Evolutionary conservation across 352 stramenopile genomes (phyloP).

Genomic region (Halophytophthora batemanensis): DNA sequence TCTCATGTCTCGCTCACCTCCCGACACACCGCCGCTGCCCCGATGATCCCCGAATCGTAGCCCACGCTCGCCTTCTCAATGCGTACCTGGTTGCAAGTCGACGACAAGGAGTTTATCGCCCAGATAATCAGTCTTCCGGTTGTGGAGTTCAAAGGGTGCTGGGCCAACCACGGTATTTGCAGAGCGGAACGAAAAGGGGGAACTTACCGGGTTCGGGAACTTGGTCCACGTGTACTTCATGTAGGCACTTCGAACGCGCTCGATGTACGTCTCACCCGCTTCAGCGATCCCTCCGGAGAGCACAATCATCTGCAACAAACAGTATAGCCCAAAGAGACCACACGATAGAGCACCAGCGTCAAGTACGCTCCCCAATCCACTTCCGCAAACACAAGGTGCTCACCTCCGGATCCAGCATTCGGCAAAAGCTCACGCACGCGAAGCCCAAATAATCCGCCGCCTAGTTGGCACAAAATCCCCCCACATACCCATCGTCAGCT

Average conservation of each 20-base stretch:
- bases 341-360: neutral
- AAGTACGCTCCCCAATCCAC: neutral
- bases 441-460: constrained; percentile 81
- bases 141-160: too few species aligned
- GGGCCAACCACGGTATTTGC: too few species aligned
- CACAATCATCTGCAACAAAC: constrained; percentile 60
- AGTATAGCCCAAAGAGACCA: constrained; percentile 1
- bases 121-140: constrained; percentile 1
- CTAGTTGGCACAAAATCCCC: constrained; percentile 20
- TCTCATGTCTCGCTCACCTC: neutral
- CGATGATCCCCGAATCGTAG: constrained; percentile 85
- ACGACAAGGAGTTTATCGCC: neutral
- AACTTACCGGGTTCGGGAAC: constrained; percentile 69
- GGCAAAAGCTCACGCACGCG: constrained; percentile 76
- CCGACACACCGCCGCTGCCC: constrained; percentile 51
- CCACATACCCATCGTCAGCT: neutral
- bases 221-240: constrained; percentile 71
- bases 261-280: constrained; percentile 60
- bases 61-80: constrained; percentile 79
- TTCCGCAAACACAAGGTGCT: neutral
- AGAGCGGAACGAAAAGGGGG: constrained; percentile 2
- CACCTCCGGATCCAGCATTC: constrained; percentile 75
- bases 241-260: constrained; percentile 60
- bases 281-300: constrained; percentile 75
- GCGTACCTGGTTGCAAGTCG: constrained; percentile 30